Base-by-base conservation (phyloP, 257 asterid genomes). In the Coffea canephora region DNA sequence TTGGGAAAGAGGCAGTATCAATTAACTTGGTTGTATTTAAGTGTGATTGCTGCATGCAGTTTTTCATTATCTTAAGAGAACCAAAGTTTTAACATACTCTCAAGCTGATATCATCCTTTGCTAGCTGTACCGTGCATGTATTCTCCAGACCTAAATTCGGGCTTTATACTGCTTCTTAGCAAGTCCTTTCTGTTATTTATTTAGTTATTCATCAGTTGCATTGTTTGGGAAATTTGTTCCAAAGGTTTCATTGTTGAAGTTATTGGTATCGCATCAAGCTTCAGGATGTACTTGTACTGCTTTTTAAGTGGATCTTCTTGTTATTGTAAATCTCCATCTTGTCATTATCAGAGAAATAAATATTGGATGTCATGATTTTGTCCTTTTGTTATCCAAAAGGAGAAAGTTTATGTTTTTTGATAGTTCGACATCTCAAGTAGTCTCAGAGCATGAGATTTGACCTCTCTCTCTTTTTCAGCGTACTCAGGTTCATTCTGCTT, bases 41-140 rank as follows among this genome's bases (percentile, higher is more conserved):
- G 45, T 46, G 13, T 80, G 73, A 11, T 73, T 45, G 31, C 69
- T 80, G 39, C 55, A 43, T 69, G 1, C 31, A 36, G 43, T 71
- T 43, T 81, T 82, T 52, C 18, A 39, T 50, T 71, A 15, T 39
- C 67, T 54, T 31, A 39, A 81, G 71, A 54, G 5, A 31, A 21
- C 27, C 52, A 25, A 13, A 71, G 25, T 31, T 49, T 62, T 39
- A 59, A 43, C 59, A 50, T 54, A 43, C 73, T 46, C 21, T 27
- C 61, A 52, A 50, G 59, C 65, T 74, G 73, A 68, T 54, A 11
- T 80, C 52, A 41, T 68, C 59, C 61, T 36, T 1, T 67, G 78
- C 52, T 52, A 9, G 18, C 65, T 79, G 50, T 34, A 41, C 16
- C 39, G 15, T 64, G 48, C 52, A 52, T 67, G n/a, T 45, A 43